phyloP scores from a whole-genome alignment of 768 basidiomycete genomes.

The Russula sp. region DNA sequence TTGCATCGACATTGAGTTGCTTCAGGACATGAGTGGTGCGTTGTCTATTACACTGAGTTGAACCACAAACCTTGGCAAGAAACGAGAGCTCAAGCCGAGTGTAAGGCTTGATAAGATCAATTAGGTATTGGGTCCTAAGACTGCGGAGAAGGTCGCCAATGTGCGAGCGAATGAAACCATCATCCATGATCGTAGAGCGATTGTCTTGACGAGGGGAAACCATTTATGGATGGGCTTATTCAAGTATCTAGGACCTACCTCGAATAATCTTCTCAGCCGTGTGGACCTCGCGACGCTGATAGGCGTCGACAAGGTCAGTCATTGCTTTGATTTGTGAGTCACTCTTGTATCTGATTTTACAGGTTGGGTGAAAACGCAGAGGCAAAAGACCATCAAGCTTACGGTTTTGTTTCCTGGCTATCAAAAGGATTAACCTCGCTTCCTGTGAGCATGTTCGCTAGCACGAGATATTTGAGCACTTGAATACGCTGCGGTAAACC shows the following conservation, averaged over 20 bases:
- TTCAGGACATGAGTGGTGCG: slow-evolving; percentile 29
- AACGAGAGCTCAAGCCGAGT: slow-evolving; percentile 89
- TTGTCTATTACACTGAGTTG: background rate
- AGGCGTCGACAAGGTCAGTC: slow-evolving; percentile 95
- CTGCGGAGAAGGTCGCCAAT: slow-evolving; percentile 94
- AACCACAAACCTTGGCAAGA: slow-evolving; percentile 67
- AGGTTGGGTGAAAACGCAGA: background rate
- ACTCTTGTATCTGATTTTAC: slow-evolving; percentile 68
- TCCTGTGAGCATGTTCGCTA: slow-evolving; percentile 97
- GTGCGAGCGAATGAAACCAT: slow-evolving; percentile 88
- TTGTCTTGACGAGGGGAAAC: slow-evolving; percentile 52
- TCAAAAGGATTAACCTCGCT: slow-evolving; percentile 99
- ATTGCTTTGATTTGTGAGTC: slow-evolving; percentile 97
- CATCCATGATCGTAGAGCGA: slow-evolving; percentile 91
- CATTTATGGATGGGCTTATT: slow-evolving; percentile 1
- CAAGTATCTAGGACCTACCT: slow-evolving; percentile 39
- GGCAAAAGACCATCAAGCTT: slow-evolving; percentile 26
- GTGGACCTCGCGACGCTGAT: slow-evolving; percentile 93
- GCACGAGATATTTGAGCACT: slow-evolving; percentile 95
- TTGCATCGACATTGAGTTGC: slow-evolving; percentile 93
- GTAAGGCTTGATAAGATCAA: slow-evolving; percentile 97
- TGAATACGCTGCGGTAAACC: slow-evolving; percentile 95
- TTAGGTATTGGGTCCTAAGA: slow-evolving; percentile 91
- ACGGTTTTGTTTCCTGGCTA: slow-evolving; percentile 99
- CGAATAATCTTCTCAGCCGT: slow-evolving; percentile 93